These are phyloP conservation scores for Coemansia sp. DNA, from an alignment of 192 early-diverging fungal genomes.

Conservation along the genomic window DNA sequence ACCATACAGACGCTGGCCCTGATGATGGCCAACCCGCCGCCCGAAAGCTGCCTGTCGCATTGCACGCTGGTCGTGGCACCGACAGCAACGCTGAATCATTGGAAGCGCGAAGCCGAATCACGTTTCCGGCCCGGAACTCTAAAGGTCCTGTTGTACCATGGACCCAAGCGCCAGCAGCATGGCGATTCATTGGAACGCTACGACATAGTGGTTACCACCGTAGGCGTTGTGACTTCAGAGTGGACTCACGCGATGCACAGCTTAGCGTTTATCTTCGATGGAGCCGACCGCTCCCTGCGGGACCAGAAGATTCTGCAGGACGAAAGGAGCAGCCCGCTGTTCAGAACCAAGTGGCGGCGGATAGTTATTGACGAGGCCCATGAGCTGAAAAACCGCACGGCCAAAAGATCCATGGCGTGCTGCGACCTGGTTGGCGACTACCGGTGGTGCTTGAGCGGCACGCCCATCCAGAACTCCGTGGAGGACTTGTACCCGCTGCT, in stretches of 20 bases:
- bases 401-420: conserved; percentile 52
- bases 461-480: conserved; percentile 65
- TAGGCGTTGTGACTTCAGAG: conserved; percentile 32
- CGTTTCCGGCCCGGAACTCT: conserved; percentile 52
- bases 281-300: neutral
- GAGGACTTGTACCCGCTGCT: conserved; percentile 71
- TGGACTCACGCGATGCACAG: neutral
- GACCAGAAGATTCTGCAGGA: conserved; percentile 8
- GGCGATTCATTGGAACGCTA: conserved; percentile 41
- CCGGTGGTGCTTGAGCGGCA: conserved; percentile 69
- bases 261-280: neutral
- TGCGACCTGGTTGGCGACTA: conserved; percentile 47
- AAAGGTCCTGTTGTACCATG: conserved; percentile 66
- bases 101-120: conserved; percentile 64
- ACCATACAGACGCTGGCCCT: conserved; percentile 72
- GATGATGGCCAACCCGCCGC: conserved; percentile 49
- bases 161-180: conserved; percentile 23
- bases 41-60: conserved; percentile 23
- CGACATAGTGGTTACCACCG: conserved; percentile 59
- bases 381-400: conserved; percentile 58
- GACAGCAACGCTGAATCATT: conserved; percentile 67
- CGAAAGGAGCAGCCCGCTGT: conserved; percentile 30
- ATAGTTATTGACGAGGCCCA: conserved; percentile 66
- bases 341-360: conserved; percentile 47
- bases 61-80: conserved; percentile 71